phyloP scores from a whole-genome alignment of 352 stramenopile genomes.

The Phytopythium boreale region DNA sequence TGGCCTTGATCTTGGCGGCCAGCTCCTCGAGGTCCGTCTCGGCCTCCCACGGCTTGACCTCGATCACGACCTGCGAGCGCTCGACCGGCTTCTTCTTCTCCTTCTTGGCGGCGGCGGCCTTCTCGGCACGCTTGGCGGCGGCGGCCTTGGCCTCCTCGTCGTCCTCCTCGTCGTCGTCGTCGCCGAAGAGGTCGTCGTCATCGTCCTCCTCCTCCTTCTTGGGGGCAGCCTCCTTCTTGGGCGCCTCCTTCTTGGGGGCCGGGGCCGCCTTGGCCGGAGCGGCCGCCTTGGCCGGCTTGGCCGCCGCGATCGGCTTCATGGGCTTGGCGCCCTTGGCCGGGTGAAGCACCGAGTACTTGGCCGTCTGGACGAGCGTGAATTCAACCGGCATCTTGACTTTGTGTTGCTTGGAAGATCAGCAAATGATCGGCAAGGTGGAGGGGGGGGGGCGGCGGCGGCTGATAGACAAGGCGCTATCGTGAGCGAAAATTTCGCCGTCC shows the following conservation, averaged over 20 bases:
- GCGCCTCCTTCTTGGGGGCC: slow-evolving; percentile 13
- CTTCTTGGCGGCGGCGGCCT: slow-evolving; percentile 46
- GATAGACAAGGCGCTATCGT: neutral
- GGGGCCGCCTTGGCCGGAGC: slow-evolving; percentile 27
- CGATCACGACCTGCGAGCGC: slow-evolving; percentile 59
- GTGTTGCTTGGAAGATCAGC: neutral
- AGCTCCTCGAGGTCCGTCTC: slow-evolving; percentile 74
- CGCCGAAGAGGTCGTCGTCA: slow-evolving; percentile 54
- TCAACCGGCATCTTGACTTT: slow-evolving; percentile 27
- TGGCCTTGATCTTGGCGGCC: slow-evolving; percentile 70
- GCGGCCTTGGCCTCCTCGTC: slow-evolving; percentile 47
- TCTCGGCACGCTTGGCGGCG: slow-evolving; percentile 50
- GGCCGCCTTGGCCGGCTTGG: slow-evolving; percentile 26
- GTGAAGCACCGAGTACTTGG: slow-evolving; percentile 69
- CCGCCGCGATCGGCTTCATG: slow-evolving; percentile 46
- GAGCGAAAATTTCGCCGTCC: neutral
- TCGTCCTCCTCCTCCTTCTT: slow-evolving; percentile 48
- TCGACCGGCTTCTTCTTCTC: slow-evolving; percentile 66
- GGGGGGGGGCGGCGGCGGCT: no score
- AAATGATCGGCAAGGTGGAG: neutral
- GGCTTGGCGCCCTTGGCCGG: slow-evolving; percentile 51
- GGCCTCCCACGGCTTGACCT: slow-evolving; percentile 79
- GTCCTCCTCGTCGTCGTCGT: slow-evolving; percentile 58
- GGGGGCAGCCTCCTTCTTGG: slow-evolving; percentile 21
- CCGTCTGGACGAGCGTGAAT: slow-evolving; percentile 57